Evolutionary conservation across 768 basidiomycete species (phyloP), one percentile per base, ranked within the genome.

Genomic region (Tylopilus cervinicoccineus): DNA sequence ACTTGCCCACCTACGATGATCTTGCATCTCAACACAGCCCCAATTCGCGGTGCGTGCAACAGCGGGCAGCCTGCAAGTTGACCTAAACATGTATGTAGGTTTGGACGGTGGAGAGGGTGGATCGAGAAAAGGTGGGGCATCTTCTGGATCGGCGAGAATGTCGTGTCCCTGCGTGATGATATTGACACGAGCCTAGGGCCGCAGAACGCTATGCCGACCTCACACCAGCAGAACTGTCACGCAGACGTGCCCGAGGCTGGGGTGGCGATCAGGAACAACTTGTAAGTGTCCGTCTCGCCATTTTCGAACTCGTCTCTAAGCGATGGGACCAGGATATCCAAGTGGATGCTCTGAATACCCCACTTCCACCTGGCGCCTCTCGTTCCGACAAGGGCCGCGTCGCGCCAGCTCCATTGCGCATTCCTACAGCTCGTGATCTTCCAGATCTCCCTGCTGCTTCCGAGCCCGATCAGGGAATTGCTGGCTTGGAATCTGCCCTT

Each of bases 61-160:
- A 34, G n/a, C 17, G 17, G 42, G n/a, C 47, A 41, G n/a, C 45
- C 28, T 38, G 36, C 33, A 16, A 7, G 10, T 16, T 22, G 22
- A 23, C 38, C 45, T 53, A 13, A 52, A 47, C 17, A 45, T 47
- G n/a, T 24, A 31, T 17, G 9, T 57, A 92, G 89, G 59, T 92
- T 92, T 58, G 89, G 89, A 17, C 74, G 89, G 49, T 93, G 89
- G 89, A 79, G 76, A 61, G 80, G 82, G 6, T 93, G 89, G 89
- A 86, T 93, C 47, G 89, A 93, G 71, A 93, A 92, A 67, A 77
- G 89, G 88, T 84, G 54, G 41, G 69, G 6, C 14, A 11, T 19
- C 22, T 20, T 51, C 34, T 43, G 16, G 28, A 22, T 48, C 38
- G 20, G 20, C 17, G 28, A 24, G 54, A 33, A 43, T 13, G 6